Evolutionary conservation across 2,329 filamentous ascomycete species (phyloP).

Genomic region (Pseudodiploospora longispora): DNA sequence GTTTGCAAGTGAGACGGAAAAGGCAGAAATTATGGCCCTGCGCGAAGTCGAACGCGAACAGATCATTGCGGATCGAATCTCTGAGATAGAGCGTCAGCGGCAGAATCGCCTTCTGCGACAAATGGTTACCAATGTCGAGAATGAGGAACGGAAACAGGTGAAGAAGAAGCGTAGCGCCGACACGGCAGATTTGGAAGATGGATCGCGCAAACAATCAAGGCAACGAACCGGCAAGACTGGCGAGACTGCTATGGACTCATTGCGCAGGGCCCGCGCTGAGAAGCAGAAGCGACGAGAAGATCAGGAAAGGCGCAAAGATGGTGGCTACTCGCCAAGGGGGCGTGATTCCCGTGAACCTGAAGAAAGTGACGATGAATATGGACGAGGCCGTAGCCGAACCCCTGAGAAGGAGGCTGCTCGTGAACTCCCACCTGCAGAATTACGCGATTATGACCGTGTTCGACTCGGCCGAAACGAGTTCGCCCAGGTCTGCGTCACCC

Average conservation of each 20-base stretch:
- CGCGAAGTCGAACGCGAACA: constrained; percentile 87
- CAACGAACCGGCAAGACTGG: constrained; percentile 48
- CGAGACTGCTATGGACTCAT: constrained; percentile 61
- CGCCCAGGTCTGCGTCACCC: constrained; percentile 86
- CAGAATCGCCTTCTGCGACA: constrained; percentile 77
- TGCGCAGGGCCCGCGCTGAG: constrained; percentile 54
- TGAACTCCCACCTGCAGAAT: constrained; percentile 60
- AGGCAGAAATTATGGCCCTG: constrained; percentile 72
- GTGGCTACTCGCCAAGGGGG: constrained; percentile 23
- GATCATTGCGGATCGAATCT: constrained; percentile 77
- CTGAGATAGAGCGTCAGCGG: constrained; percentile 71
- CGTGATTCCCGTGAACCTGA: constrained; percentile 39
- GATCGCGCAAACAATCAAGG: constrained; percentile 61
- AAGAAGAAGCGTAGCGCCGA: constrained; percentile 72
- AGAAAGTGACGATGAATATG: constrained; percentile 76
- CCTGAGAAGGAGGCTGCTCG: constrained; percentile 60
- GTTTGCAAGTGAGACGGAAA: constrained; percentile 66
- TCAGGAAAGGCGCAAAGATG: constrained; percentile 54
- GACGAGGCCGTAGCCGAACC: constrained; percentile 45
- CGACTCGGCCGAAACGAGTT: constrained; percentile 81
- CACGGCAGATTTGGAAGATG: constrained; percentile 70
- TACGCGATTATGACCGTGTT: constrained; percentile 77
- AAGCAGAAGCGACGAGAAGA: constrained; percentile 45
- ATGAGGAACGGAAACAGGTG: constrained; percentile 43
- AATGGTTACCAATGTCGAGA: constrained; percentile 61